A percentile compares a stretch with the other conserved stretches of the same genome.
Evolutionary conservation across 176 grass and related monocot genomes (phyloP).

Genomic region (barley (Hordeum vulgare)): MorexV3_pseudomolecules_assembly NC_058521.1:579681112-579681611

Average conservation of each 20-base stretch:
- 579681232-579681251: constrained; percentile 22
- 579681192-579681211: neutral
- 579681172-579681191: too few species aligned
- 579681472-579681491: constrained; percentile 70
- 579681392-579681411: constrained; percentile 13
- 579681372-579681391: neutral
- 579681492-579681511: constrained; percentile 94
- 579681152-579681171: too few species aligned
- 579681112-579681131: constrained; percentile 7
- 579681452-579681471: constrained; percentile 90
- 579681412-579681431: constrained; percentile 2
- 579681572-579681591: constrained; percentile 45
- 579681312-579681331: constrained; percentile 85
- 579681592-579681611: constrained; percentile 96
- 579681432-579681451: constrained; percentile 69
- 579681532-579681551: neutral
- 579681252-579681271: constrained; percentile 98
- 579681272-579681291: constrained; percentile 92
- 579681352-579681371: constrained; percentile 13
- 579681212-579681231: constrained; percentile 3
- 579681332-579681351: constrained; percentile 48
- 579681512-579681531: constrained; percentile 23
- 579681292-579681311: constrained; percentile 90
- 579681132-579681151: neutral
- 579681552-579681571: neutral